Evolutionary conservation across 176 grass and related monocot genomes (phyloP), one percentile per base, ranked within the genome.

Genomic region (Oryza coarctata): DNA sequence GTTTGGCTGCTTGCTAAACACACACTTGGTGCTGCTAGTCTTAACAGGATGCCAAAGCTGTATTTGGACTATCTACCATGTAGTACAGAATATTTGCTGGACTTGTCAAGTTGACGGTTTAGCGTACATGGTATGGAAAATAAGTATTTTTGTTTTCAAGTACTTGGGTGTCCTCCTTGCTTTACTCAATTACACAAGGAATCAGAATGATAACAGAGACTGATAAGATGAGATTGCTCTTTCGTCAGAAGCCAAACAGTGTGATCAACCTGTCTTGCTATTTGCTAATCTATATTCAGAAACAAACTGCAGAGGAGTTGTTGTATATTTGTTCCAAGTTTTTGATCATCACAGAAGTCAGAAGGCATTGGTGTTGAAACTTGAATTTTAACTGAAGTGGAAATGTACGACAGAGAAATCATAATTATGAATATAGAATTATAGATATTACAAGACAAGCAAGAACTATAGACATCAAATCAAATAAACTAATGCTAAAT

Each of bases 391-490:
- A 86, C n/a, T 35, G 47, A 80, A 80, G 30, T 32, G 70, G 77
- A 74, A 75, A 85, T 87, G 6, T 84, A 85, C 18, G 84, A 58
- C 65, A 86, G 33, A 57, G 57, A 39, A 82, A 89, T 68, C 18
- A 45, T 30, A 63, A 26, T 50, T 23, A 25, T 76, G 66, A 49
- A 72, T 38, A 76, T 20, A 22, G 52, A 68, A 49, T 67, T 38
- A 76, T 20, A 22, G 52, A 68, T 73, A 30, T 47, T 74, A 68
- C 78, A 83, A 43, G 66, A 47, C 71, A 74, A 10, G 26, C 66
- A 52, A 28, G 14, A 84, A 71, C 40, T 89, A 85, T 73, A 0
- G 66, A 67, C 78, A 89, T 0, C 5, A 78, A 60, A 47, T 72
- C 15, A 72, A 77, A 45, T 45, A 63, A 26, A 81, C 83, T 78